A percentile compares a stretch with the other conserved stretches of the same genome.
Evolutionary conservation across 2,329 filamentous ascomycete species (phyloP).

Genomic region (Lizonia empirigonia): DNA sequence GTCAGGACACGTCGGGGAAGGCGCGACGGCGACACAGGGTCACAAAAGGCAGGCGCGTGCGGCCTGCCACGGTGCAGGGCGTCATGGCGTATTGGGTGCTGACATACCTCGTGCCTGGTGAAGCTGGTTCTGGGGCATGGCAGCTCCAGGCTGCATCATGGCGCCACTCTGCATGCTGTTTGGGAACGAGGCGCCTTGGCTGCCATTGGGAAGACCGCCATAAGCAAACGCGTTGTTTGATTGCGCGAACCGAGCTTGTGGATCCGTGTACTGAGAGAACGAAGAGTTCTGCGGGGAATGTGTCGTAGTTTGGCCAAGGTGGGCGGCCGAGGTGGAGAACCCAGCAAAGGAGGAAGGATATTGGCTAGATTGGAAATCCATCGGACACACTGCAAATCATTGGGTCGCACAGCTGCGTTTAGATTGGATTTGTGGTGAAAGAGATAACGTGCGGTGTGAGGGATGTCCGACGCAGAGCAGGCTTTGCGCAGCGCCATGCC

Average conservation of each 20-base stretch:
- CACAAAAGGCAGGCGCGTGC: constrained; percentile 23
- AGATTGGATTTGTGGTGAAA: constrained; percentile 46
- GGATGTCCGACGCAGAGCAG: constrained; percentile 21
- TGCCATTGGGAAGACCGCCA: constrained; percentile 41
- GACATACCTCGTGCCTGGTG: constrained; percentile 48
- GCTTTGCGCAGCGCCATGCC: constrained; percentile 10
- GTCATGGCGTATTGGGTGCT: constrained; percentile 26
- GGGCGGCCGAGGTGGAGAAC: constrained; percentile 36
- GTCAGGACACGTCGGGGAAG: constrained; percentile 10
- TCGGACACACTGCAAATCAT: constrained; percentile 42
- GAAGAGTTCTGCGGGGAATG: constrained; percentile 41
- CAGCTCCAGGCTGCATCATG: constrained; percentile 45
- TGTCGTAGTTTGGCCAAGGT: constrained; percentile 25
- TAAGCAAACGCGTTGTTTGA: constrained; percentile 37
- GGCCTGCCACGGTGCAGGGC: constrained; percentile 19
- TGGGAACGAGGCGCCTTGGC: constrained; percentile 39
- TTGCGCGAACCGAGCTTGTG: constrained; percentile 45
- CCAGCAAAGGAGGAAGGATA: constrained; percentile 40
- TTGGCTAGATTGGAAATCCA: constrained; percentile 48
- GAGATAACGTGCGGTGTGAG: constrained; percentile 45
- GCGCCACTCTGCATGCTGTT: constrained; percentile 34
- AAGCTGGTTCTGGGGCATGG: constrained; percentile 43
- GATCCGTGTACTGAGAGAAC: constrained; percentile 36
- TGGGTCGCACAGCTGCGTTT: constrained; percentile 48
- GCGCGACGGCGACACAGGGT: constrained; percentile 15